These are phyloP conservation scores for Larix kaempferi DNA, from an alignment of 75 land plant species.

Conservation along the genomic window DNA sequence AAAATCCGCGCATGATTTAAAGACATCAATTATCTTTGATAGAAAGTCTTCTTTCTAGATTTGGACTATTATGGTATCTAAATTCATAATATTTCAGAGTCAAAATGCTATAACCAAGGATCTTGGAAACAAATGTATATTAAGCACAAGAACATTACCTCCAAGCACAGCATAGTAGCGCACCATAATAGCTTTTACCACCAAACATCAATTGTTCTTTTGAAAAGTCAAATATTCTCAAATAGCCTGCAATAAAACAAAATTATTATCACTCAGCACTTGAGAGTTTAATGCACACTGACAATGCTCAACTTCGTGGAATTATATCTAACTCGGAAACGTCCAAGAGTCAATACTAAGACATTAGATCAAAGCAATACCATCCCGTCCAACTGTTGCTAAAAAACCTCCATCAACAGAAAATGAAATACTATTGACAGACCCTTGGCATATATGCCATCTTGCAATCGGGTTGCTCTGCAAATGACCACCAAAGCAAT, in stretches of 20 bases:
- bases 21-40: neutral
- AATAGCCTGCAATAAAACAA: conserved; percentile 60
- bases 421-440: conserved; percentile 80
- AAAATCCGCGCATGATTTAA: neutral
- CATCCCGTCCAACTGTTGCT: conserved; percentile 98
- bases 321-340: neutral
- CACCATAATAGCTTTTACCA: conserved; percentile 96
- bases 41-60: neutral
- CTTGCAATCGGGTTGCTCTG: conserved; percentile 97
- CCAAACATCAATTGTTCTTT: conserved; percentile 86
- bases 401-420: conserved; percentile 74
- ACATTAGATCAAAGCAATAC: conserved; percentile 37
- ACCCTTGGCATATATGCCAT: conserved; percentile 97
- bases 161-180: conserved; percentile 95
- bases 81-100: neutral
- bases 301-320: neutral
- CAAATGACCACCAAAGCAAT: conserved; percentile 14
- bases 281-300: neutral
- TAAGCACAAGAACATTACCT: conserved; percentile 40
- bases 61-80: neutral
- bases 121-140: neutral
- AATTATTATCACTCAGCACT: conserved; percentile 6
- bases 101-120: neutral
- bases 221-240: conserved; percentile 90
- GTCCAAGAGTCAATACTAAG: neutral